Percentiles rank a stretch among this genome's conserved stretches.
These are phyloP conservation scores for Seiridium cupressi DNA, from an alignment of 2,329 filamentous ascomycete genomes.

Conservation along the genomic window DNA sequence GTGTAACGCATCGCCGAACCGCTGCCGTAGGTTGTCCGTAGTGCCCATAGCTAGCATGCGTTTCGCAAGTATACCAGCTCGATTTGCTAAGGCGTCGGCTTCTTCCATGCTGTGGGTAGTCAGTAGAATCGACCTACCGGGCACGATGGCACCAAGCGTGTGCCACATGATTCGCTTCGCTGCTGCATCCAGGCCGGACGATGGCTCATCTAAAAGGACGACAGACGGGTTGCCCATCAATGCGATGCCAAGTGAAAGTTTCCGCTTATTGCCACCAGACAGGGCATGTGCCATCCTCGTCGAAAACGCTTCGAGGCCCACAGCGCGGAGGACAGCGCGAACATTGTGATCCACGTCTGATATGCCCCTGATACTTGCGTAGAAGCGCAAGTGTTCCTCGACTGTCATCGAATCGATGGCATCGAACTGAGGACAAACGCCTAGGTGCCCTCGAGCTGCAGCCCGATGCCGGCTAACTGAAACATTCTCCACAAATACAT, in stretches of 20 bases:
- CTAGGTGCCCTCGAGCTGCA: slow-evolving; percentile 71
- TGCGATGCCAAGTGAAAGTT: slow-evolving; percentile 83
- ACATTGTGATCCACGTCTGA: slow-evolving; percentile 76
- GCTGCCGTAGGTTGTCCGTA: slow-evolving; percentile 66
- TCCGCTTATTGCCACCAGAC: slow-evolving; percentile 91
- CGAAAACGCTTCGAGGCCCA: slow-evolving; percentile 71
- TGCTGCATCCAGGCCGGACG: slow-evolving; percentile 84
- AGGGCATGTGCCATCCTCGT: slow-evolving; percentile 75
- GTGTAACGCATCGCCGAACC: slow-evolving; percentile 76
- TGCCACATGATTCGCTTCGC: slow-evolving; percentile 93
- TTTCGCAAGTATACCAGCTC: slow-evolving; percentile 82
- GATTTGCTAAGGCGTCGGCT: slow-evolving; percentile 80
- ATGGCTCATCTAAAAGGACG: slow-evolving; percentile 85
- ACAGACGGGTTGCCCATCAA: slow-evolving; percentile 90
- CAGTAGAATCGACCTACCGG: slow-evolving; percentile 78
- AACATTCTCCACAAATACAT: slow-evolving; percentile 76
- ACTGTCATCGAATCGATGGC: slow-evolving; percentile 92
- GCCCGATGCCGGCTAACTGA: slow-evolving; percentile 73
- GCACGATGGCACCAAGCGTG: slow-evolving; percentile 70
- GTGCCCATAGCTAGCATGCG: slow-evolving; percentile 84
- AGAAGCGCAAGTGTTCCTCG: slow-evolving; percentile 81
- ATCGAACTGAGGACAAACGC: slow-evolving; percentile 88
- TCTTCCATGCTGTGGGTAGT: slow-evolving; percentile 97
- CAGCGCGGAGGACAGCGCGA: slow-evolving; percentile 71
- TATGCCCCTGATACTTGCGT: slow-evolving; percentile 80